phyloP scores from a whole-genome alignment of 108 stramenopile species.

The Fragilaria crotonensis region DNA sequence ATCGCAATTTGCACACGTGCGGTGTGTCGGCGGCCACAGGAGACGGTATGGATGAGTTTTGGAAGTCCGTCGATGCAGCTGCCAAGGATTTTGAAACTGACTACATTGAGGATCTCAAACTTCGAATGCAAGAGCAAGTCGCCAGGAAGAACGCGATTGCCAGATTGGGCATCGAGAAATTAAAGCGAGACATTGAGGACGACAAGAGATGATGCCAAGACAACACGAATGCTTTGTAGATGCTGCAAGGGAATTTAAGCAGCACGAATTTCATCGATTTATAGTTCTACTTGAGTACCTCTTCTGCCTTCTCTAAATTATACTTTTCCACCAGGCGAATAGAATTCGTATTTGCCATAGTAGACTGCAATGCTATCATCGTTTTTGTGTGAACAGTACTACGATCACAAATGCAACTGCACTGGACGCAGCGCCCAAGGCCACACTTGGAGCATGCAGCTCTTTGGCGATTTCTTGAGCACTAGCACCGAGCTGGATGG shows the following conservation, averaged over 20 bases:
- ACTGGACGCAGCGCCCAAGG: neutral
- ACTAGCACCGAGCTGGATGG: too few species aligned
- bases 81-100: conserved; percentile 72
- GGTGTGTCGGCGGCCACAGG: conserved; percentile 93
- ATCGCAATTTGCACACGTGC: conserved; percentile 76
- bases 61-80: conserved; percentile 73
- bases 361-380: too few species aligned
- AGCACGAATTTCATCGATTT: too few species aligned
- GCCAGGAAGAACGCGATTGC: conserved; percentile 61
- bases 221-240: too few species aligned
- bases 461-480: too few species aligned
- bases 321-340: too few species aligned
- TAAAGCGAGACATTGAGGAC: conserved; percentile 49
- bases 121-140: conserved; percentile 74
- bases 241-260: too few species aligned
- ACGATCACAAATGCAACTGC: neutral
- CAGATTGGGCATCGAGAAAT: conserved; percentile 27
- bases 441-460: neutral
- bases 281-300: neutral
- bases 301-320: neutral
- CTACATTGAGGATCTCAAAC: conserved; percentile 84
- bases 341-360: too few species aligned
- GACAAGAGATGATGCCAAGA: neutral
- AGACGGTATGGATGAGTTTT: conserved; percentile 89
- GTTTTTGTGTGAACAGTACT: neutral